phyloP scores from a whole-genome alignment of 192 early-diverging fungal genomes.

The Dispira simplex region DNA sequence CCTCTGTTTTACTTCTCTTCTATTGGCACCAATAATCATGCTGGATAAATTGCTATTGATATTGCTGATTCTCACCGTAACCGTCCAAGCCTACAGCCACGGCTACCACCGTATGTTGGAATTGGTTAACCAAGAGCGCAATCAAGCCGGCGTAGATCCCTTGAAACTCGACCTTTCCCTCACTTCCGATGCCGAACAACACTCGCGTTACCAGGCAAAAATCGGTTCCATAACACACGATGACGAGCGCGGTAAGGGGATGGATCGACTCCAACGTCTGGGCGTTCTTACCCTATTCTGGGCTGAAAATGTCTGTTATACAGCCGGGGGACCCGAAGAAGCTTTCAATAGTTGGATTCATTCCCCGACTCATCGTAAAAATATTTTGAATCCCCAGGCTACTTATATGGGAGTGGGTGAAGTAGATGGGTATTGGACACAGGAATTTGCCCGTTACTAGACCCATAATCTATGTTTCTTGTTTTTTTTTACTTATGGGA shows the following conservation, averaged over 20 bases:
- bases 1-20: too few relatives aligned
- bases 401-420: slow-evolving; percentile 25
- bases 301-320: slow-evolving; percentile 20
- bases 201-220: slow-evolving; percentile 28
- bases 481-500: slow-evolving; percentile 2
- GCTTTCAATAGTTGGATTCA: slow-evolving; percentile 28
- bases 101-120: slow-evolving; percentile 15
- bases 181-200: slow-evolving; percentile 21
- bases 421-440: slow-evolving; percentile 31
- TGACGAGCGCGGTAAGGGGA: slow-evolving; percentile 11
- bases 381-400: slow-evolving; percentile 22
- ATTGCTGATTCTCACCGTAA: background rate
- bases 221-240: slow-evolving; percentile 22
- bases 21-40: too few relatives aligned
- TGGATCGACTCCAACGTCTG: background rate
- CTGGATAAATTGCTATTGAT: too few relatives aligned
- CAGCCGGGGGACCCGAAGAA: slow-evolving; percentile 10
- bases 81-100: background rate
- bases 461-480: background rate
- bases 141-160: slow-evolving; percentile 13
- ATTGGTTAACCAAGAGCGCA: slow-evolving; percentile 27
- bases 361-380: slow-evolving; percentile 25
- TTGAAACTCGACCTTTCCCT: slow-evolving; percentile 20
- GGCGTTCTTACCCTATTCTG: background rate
- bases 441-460: slow-evolving; percentile 24